Evolutionary conservation across 2,329 filamentous ascomycete genomes (phyloP).

Genomic region (Beauveria sp.): DNA sequence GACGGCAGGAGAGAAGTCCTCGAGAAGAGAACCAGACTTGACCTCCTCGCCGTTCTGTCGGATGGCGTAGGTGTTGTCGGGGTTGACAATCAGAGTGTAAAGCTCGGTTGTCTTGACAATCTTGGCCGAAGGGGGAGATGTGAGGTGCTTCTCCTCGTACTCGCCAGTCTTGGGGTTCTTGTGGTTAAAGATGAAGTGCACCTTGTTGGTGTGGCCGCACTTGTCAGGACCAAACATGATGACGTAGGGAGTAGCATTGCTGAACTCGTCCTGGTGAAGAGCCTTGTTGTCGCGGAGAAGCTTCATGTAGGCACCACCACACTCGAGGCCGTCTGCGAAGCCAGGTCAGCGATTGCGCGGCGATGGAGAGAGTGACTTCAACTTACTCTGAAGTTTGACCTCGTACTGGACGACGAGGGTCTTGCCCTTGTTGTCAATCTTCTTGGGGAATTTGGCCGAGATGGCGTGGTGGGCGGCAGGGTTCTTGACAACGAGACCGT

Average conservation of each 20-base stretch:
- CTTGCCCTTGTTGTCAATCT: constrained; percentile 96
- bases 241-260: constrained; percentile 92
- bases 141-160: constrained; percentile 99
- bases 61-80: constrained; percentile 91
- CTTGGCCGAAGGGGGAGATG: constrained; percentile 71
- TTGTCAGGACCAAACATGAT: constrained; percentile 99
- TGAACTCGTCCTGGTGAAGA: constrained; percentile 95
- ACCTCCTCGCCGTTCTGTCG: constrained; percentile 83
- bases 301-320: constrained; percentile 98
- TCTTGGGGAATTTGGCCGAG: constrained; percentile 95
- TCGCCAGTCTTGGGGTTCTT: constrained; percentile 99
- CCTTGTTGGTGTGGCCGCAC: constrained; percentile 98
- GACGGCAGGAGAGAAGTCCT: constrained; percentile 89
- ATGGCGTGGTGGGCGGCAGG: constrained; percentile 97
- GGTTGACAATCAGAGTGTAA: constrained; percentile 93
- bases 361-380: not conserved
- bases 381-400: constrained; percentile 95
- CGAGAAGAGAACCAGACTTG: constrained; percentile 84
- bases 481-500: constrained; percentile 97
- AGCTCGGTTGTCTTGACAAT: constrained; percentile 89
- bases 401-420: constrained; percentile 97
- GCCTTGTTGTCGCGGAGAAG: constrained; percentile 95
- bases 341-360: not conserved
- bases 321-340: constrained; percentile 76
- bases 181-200: constrained; percentile 98